phyloP scores from a whole-genome alignment of 306 rosid species.

The Ceratonia siliqua region DNA sequence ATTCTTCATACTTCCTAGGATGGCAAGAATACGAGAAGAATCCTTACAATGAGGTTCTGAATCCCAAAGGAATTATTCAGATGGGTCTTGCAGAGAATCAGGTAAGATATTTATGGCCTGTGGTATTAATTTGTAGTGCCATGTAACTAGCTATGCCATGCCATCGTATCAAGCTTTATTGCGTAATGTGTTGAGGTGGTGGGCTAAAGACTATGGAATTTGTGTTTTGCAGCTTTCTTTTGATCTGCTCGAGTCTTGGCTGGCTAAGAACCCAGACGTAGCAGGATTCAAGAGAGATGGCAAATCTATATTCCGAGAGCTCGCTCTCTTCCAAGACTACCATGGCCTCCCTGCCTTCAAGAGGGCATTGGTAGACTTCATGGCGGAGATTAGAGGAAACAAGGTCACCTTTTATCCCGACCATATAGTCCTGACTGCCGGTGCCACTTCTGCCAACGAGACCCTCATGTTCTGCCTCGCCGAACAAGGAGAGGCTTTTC shows the following conservation, averaged over 20 bases:
- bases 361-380: conserved; percentile 75
- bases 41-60: conserved; percentile 60
- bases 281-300: conserved; percentile 73
- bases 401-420: conserved; percentile 62
- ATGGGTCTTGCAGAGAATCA: conserved; percentile 99
- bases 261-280: conserved; percentile 72
- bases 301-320: conserved; percentile 78
- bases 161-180: conserved; percentile 10
- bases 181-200: conserved; percentile 22
- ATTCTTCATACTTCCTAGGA: conserved; percentile 93
- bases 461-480: conserved; percentile 87
- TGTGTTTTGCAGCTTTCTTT: conserved; percentile 69
- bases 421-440: conserved; percentile 75
- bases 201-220: conserved; percentile 21
- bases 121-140: background rate
- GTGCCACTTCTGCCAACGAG: conserved; percentile 88
- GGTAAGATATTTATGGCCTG: conserved; percentile 41
- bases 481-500: conserved; percentile 69
- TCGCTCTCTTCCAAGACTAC: conserved; percentile 95
- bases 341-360: conserved; percentile 90
- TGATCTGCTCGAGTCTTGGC: conserved; percentile 82
- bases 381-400: conserved; percentile 79
- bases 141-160: conserved; percentile 15
- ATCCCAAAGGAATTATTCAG: conserved; percentile 89
- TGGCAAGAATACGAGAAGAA: conserved; percentile 92